phyloP scores from a whole-genome alignment of 257 asterid genomes.

The Solanum stenotomum region DNA sequence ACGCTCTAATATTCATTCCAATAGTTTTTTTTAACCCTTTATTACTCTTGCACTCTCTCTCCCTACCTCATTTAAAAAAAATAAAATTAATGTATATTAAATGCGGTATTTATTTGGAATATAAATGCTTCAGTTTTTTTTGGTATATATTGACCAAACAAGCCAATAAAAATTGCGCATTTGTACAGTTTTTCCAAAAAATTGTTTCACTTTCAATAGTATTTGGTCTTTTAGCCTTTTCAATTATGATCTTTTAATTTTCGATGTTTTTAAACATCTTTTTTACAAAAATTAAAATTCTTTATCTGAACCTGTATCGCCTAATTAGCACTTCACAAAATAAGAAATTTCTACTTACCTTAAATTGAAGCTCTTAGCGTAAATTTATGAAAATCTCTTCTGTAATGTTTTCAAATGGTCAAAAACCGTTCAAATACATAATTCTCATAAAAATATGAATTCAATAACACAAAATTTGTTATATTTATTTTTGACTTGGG shows the following conservation, averaged over 20 bases:
- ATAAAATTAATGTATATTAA: no score
- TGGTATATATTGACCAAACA: neutral
- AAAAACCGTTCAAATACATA: neutral
- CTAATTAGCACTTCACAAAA: neutral
- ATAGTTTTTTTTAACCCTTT: neutral
- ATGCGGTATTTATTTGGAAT: neutral
- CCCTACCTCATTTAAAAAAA: neutral
- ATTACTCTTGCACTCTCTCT: neutral
- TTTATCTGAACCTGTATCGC: no score
- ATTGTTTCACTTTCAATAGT: neutral
- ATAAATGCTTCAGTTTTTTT: neutral
- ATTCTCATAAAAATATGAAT: neutral
- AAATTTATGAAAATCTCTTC: no score
- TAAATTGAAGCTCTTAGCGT: no score
- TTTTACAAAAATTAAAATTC: no score
- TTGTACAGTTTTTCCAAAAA: no score
- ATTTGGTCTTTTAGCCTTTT: neutral
- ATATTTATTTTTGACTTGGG: no score
- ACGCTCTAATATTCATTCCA: no score
- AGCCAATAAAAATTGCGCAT: neutral
- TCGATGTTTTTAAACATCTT: neutral
- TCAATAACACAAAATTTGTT: no score
- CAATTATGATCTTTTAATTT: neutral
- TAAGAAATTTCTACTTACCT: neutral
- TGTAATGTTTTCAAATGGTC: neutral